Evolutionary conservation across 2,329 filamentous ascomycete species (phyloP).

Genomic region (Rhynchosporium agropyri): DNA sequence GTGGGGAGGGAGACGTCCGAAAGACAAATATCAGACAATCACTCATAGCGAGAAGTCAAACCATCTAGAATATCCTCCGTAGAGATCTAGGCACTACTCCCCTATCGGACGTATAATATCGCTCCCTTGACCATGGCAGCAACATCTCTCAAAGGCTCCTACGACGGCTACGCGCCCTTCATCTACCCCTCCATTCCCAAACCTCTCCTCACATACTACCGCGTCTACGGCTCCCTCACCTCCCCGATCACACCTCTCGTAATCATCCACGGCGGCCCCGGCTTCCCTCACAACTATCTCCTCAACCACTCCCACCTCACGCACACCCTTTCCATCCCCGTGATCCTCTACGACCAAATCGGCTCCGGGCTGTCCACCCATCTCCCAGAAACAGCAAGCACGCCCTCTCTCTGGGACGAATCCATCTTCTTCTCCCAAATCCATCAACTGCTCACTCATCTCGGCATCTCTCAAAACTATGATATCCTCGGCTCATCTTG

Average conservation of each 20-base stretch:
- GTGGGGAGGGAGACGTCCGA: no score
- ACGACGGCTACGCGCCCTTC: slow-evolving; percentile 1
- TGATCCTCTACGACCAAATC: slow-evolving; percentile 59
- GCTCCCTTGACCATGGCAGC: not conserved
- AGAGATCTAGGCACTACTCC: not conserved
- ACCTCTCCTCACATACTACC: slow-evolving; percentile 7
- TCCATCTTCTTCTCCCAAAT: slow-evolving; percentile 53
- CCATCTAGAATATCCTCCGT: not conserved
- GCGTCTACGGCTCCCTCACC: not conserved
- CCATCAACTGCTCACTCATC: slow-evolving; percentile 49
- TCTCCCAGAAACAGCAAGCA: slow-evolving; percentile 49
- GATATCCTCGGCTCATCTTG: slow-evolving; percentile 54
- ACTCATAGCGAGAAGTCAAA: no score
- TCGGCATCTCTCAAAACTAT: slow-evolving; percentile 45
- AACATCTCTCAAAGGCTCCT: not conserved
- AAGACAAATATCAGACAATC: no score
- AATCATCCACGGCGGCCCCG: slow-evolving; percentile 50
- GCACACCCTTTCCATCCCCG: slow-evolving; percentile 42
- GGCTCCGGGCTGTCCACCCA: slow-evolving; percentile 54
- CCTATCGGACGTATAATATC: not conserved
- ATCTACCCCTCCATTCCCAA: not conserved
- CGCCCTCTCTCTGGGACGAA: slow-evolving; percentile 50
- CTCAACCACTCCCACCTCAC: slow-evolving; percentile 16
- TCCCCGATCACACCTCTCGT: slow-evolving; percentile 40
- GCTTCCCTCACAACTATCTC: slow-evolving; percentile 49